These are phyloP conservation scores for Gleditsia sinensis DNA, from an alignment of 306 rosid genomes.

Conservation along the genomic window DNA sequence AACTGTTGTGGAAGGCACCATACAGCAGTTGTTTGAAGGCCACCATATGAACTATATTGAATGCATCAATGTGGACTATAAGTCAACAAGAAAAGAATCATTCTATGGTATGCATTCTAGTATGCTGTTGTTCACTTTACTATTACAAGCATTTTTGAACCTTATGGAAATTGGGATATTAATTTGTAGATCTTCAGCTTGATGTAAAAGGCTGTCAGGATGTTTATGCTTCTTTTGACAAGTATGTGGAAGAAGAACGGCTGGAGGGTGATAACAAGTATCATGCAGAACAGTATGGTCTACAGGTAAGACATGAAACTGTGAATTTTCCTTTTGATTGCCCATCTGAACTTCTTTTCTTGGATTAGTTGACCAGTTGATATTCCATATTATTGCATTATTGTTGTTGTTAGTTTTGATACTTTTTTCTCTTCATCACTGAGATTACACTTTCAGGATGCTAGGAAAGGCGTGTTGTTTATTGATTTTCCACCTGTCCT, in stretches of 20 bases:
- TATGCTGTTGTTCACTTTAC: slow-evolving; percentile 10
- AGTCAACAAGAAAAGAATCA: slow-evolving; percentile 93
- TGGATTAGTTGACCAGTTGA: not conserved
- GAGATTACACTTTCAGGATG: slow-evolving; percentile 55
- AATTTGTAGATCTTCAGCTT: slow-evolving; percentile 79
- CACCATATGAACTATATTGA: slow-evolving; percentile 97
- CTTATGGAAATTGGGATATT: slow-evolving; percentile 29
- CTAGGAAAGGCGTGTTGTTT: slow-evolving; percentile 89
- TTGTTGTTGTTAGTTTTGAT: not conserved
- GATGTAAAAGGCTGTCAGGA: slow-evolving; percentile 94
- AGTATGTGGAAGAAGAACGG: slow-evolving; percentile 90
- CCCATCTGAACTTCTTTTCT: slow-evolving; percentile 10
- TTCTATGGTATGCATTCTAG: slow-evolving; percentile 73
- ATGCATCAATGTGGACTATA: slow-evolving; percentile 88
- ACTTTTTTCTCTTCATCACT: not conserved
- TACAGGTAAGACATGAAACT: slow-evolving; percentile 63
- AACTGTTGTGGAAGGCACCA: slow-evolving; percentile 97
- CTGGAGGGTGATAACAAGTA: slow-evolving; percentile 96
- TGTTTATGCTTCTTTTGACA: slow-evolving; percentile 93
- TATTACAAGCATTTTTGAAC: not conserved
- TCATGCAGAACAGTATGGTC: slow-evolving; percentile 83
- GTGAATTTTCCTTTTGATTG: not conserved
- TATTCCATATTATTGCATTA: not conserved
- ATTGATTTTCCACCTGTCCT: slow-evolving; percentile 98
- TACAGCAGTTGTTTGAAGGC: slow-evolving; percentile 92